Percentiles rank a stretch among this genome's conserved stretches.
Evolutionary conservation across 2,329 filamentous ascomycete species (phyloP).

Genomic region (Zymoseptoria ardabiliae): DNA sequence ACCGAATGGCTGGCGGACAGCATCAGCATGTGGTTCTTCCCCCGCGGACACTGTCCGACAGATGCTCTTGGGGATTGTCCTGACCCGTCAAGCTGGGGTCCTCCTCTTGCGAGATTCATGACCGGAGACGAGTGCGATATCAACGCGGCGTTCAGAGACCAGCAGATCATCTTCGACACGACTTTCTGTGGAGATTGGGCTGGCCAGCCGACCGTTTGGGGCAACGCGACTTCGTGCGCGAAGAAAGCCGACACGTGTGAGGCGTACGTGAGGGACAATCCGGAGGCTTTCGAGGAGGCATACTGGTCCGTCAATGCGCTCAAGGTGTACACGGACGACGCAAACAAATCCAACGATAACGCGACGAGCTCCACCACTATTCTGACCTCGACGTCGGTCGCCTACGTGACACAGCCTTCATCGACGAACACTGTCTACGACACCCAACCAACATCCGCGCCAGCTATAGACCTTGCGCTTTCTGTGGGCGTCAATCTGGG

Average conservation of each 20-base stretch:
- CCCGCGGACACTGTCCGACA: slow-evolving; percentile 27
- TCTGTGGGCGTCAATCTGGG: neutral
- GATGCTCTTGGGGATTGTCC: slow-evolving; percentile 44
- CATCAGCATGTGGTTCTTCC: slow-evolving; percentile 33
- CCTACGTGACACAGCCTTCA: neutral
- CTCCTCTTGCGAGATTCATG: slow-evolving; percentile 55
- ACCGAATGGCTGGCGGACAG: slow-evolving; percentile 25
- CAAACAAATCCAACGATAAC: neutral
- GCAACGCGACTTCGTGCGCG: slow-evolving; percentile 24
- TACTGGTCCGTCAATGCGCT: slow-evolving; percentile 38
- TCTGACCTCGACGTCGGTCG: slow-evolving; percentile 1
- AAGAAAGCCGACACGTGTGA: slow-evolving; percentile 23
- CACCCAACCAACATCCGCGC: neutral
- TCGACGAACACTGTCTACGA: neutral
- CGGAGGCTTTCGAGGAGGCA: slow-evolving; percentile 29
- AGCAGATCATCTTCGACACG: slow-evolving; percentile 58
- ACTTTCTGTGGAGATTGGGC: slow-evolving; percentile 40
- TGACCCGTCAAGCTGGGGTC: slow-evolving; percentile 56
- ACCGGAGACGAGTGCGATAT: slow-evolving; percentile 34
- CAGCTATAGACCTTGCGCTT: neutral
- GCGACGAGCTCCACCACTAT: neutral
- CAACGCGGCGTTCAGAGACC: slow-evolving; percentile 28
- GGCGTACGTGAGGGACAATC: slow-evolving; percentile 29
- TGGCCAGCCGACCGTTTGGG: slow-evolving; percentile 25
- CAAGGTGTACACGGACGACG: slow-evolving; percentile 30